Conservation (phyloP, 2,329 filamentous ascomycete species). For the Hypoxylon sp. region DNA sequence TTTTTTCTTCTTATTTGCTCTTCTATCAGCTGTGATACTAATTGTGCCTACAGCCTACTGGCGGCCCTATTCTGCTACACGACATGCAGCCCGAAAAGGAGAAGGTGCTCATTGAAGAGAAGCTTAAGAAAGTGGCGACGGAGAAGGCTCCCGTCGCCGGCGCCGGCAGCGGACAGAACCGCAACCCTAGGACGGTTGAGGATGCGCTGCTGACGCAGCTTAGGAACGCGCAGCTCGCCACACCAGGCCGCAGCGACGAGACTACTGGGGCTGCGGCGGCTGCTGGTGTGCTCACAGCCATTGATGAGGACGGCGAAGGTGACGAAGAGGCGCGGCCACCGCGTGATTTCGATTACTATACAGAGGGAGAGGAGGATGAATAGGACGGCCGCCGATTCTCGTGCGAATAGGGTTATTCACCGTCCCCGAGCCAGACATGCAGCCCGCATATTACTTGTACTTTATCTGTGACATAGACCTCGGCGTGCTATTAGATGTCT, state of each 20-base stretch:
- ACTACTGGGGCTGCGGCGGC: slow-evolving; percentile 71
- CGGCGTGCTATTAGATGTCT: not conserved
- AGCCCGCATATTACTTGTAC: not conserved
- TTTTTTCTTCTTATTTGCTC: slow-evolving; percentile 3
- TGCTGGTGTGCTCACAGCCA: slow-evolving; percentile 81
- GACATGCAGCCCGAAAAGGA: slow-evolving; percentile 82
- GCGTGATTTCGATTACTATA: slow-evolving; percentile 79
- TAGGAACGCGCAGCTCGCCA: slow-evolving; percentile 37
- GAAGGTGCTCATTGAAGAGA: slow-evolving; percentile 87
- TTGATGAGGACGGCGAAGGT: slow-evolving; percentile 83
- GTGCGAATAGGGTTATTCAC: not conserved
- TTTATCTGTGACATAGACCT: not conserved
- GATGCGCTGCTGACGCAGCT: slow-evolving; percentile 44
- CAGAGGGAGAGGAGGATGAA: slow-evolving; percentile 66
- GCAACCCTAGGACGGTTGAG: slow-evolving; percentile 45
- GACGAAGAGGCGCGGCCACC: slow-evolving; percentile 76
- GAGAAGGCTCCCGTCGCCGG: slow-evolving; percentile 67
- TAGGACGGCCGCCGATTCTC: not conserved
- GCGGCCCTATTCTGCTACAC: slow-evolving; percentile 88
- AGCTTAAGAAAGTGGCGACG: slow-evolving; percentile 80
- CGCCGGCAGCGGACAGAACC: slow-evolving; percentile 36
- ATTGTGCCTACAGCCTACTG: slow-evolving; percentile 74
- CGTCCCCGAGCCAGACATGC: not conserved
- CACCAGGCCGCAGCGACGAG: slow-evolving; percentile 35
- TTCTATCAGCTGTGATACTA: slow-evolving; percentile 52